Base-by-base conservation (phyloP, 106 monocot species). In the Apostasia ramifera region DNA sequence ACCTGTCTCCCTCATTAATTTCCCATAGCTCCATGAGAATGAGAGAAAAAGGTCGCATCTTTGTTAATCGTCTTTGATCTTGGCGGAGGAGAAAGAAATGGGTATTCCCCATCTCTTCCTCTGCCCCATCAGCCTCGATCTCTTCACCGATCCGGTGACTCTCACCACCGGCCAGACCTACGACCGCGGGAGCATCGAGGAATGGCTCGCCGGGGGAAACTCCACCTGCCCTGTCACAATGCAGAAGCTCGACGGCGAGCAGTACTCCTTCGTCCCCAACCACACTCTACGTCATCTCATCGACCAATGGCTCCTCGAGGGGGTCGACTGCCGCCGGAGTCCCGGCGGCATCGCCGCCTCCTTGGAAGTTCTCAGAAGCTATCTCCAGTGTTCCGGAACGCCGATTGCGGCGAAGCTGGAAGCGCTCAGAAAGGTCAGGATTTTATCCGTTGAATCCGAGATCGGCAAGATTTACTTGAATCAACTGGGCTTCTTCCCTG, bases 151-250 rank as follows among this genome's bases (percentile, higher is more conserved):
- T 61, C 95, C 95, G 44, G 95, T 95, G 37, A 92, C 95, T 0
- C 79, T 95, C 7, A 71, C 83, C 86, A 95, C 95, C 10, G 95
- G 95, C 42, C 95, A 95, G 60, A 95, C 95, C 41, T 95, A 95
- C 71, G 95, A 95, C 76, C 77, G 95, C 6, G 67, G 67, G 15
- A 80, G 82, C 88, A 95, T 95, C 76, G 84, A 89, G 77, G 70
- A 69, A 39, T 95, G 95, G 95, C 78, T 95, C 40, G 79, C 88
- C 66, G 84, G 15, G 53, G 95, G 95, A 8, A 78, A 95, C 74
- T 66, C 79, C 42, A 92, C 91, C 1, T 95, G 95, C 71, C 95
- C 95, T 6, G 89, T 95, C 69, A 91, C 95, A 86, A 95, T 95
- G 95, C 95, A 91, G 75, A 46, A 57, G 48, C 78, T 95, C 13